Evolutionary conservation across 495 filamentous ascomycete genomes (phyloP), one percentile per base, ranked within the genome.

Genomic region (Aspergillus funiculosus): DNA sequence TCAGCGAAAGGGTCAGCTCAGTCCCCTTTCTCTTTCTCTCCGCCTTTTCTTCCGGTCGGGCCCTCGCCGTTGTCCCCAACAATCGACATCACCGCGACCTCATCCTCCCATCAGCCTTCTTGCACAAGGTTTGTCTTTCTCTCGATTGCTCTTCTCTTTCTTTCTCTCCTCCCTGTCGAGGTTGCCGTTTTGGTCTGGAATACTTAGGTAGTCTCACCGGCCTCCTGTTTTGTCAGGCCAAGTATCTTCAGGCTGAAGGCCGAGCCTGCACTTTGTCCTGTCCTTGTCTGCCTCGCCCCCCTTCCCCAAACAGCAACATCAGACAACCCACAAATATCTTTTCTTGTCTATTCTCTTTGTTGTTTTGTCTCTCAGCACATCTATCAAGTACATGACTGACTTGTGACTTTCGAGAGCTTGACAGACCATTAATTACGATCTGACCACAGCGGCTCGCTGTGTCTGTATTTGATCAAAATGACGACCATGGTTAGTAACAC

Each of bases 401-500:
- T 48, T 48, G 17, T 29, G 47, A 40, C 46, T 21, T 44, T 31
- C 44, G 36, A 54, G 27, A 17, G 34, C 53, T 43, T 51, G 6
- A 15, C 9, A 34, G 46, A n/a, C n/a, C n/a, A n/a, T n/a, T 35
- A 48, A 36, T 48, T 29, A 42, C 18, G 7, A 7, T 34, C 44
- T 10, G 19, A 46, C 43, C 59, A 64, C 66, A 53, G 66, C 67
- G 56, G 53, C 46, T 57, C 55, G 62, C 66, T 67, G 71, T 67
- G 67, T 46, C 47, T 55, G 48, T 41, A 46, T 43, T 55, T 19
- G n/a, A 40, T 46, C 62, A 69, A 66, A 21, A 74, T 74, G 70
- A 74, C 70, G 57, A 74, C 70, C 55, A 74, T 74, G 70, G 68
- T 72, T 30, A 53, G 57, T 52, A 13, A 6, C 27, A 13, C 14